Evolutionary conservation across 768 basidiomycete genomes (phyloP).

Genomic region (Strobilomyces confusus): DNA sequence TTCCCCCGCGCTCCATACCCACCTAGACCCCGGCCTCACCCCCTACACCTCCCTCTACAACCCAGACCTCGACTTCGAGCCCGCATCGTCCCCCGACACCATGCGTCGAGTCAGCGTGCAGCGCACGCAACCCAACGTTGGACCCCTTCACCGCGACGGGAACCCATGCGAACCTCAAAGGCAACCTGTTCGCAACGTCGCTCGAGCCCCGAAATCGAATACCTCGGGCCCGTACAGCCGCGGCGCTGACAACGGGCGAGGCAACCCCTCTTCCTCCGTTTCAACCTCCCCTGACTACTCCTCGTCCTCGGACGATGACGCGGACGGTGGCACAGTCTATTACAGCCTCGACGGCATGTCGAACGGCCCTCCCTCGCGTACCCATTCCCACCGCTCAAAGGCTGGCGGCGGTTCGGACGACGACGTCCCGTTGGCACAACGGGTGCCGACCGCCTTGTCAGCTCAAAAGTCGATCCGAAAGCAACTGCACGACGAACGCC

Average conservation of each 20-base stretch:
- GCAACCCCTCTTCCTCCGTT: constrained; percentile 27
- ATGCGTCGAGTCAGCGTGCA: constrained; percentile 15
- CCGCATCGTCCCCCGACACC: constrained; percentile 43
- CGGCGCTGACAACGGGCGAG: constrained; percentile 31
- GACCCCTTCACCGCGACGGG: constrained; percentile 14
- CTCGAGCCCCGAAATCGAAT: too few species aligned
- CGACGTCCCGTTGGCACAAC: constrained; percentile 78
- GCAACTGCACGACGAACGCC: constrained; percentile 66
- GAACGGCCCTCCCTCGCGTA: constrained; percentile 19
- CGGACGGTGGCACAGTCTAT: constrained; percentile 39
- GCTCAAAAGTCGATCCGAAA: constrained; percentile 79
- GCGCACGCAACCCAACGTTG: background rate
- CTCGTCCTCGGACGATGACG: constrained; percentile 37
- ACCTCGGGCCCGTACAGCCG: constrained; percentile 23
- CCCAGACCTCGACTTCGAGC: constrained; percentile 31
- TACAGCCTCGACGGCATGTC: constrained; percentile 40
- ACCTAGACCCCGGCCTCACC: constrained; percentile 11
- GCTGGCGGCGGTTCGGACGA: constrained; percentile 51
- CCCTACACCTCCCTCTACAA: constrained; percentile 21
- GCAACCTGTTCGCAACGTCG: constrained; percentile 12
- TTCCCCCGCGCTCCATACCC: constrained; percentile 1
- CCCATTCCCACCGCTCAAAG: constrained; percentile 19
- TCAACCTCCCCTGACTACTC: constrained; percentile 34
- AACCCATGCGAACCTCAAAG: constrained; percentile 11
- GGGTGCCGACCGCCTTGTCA: constrained; percentile 76